Evolutionary conservation across 768 basidiomycete genomes (phyloP).

Genomic region (Kwoniella dejecticola): DNA sequence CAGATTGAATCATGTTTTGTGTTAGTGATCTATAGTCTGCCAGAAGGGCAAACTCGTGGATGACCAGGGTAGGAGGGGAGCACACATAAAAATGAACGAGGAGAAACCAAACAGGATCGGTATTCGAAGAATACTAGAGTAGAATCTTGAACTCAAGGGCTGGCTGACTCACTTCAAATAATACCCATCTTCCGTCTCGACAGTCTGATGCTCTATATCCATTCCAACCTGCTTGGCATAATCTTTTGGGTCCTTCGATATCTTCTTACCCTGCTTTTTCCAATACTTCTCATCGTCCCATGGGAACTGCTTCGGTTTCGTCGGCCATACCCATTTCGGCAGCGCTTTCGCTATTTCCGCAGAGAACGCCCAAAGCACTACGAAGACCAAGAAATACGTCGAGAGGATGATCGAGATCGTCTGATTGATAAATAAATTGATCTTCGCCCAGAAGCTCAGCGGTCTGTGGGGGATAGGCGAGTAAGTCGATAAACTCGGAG

Average conservation of each 20-base stretch:
- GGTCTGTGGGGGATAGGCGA: constrained; percentile 48
- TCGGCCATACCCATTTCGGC: constrained; percentile 38
- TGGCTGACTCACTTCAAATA: constrained; percentile 53
- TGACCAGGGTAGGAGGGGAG: no score
- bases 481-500: constrained; percentile 53
- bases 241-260: constrained; percentile 58
- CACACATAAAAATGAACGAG: neutral
- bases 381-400: constrained; percentile 57
- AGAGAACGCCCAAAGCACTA: constrained; percentile 59
- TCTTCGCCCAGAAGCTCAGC: constrained; percentile 34
- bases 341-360: constrained; percentile 39
- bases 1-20: no score
- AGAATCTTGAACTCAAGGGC: no score
- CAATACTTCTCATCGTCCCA: constrained; percentile 59
- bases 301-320: constrained; percentile 39
- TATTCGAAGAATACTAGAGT: no score
- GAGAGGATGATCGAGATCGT: constrained; percentile 56
- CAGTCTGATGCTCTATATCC: constrained; percentile 59
- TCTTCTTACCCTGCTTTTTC: constrained; percentile 55
- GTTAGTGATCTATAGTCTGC: no score
- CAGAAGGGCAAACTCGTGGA: no score
- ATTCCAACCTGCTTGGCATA: constrained; percentile 59
- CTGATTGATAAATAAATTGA: constrained; percentile 56
- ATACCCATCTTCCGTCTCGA: constrained; percentile 61
- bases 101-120: neutral